Evolutionary conservation across 257 asterid species (phyloP), one percentile per base, ranked within the genome.

Genomic region (Solanum bukasovii): DNA sequence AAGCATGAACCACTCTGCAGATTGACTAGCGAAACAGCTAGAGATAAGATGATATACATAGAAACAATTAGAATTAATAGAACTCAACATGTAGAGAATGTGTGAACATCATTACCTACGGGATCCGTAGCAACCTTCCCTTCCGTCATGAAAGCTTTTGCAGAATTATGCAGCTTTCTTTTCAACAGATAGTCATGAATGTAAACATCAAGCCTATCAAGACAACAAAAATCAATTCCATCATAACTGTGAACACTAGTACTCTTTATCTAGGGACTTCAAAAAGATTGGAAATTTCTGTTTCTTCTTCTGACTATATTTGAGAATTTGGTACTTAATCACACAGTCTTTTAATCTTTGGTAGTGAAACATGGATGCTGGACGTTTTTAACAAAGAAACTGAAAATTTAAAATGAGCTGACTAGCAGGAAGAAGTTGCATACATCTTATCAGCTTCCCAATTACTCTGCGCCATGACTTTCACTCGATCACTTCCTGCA

Each of bases 361-460:
- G 44, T 49, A 82, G 85, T 31, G 44, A 49, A 82, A 52, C 85
- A 82, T 49, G 44, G 20, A 82, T 29, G 29, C 14, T 29, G 23
- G 31, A 44, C 84, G 9, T 81, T 46, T 75, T 38, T 4, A 81
- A 79, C 25, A 87, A 67, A 29, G 65, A n/a, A 87, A 67, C 67
- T 42, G 35, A 16, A 56, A 81, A 59, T 29, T 5, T 25, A 65
- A 12, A 52, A 67, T 34, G 20, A 67, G 29, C 63, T 67, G 81
- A 65, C 56, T 63, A 34, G 75, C 85, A 31, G 37, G 77, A 49
- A 44, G 70, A 87, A 84, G 5, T 82, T 38, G 63, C 67, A 84
- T 94, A 97, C 99, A 97, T 97, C 94, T 96, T 97, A 92, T 97
- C 98, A 29, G 99, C 99, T 92, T 97, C 99, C 99, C 99, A 97